Base-by-base conservation (phyloP, 1,284 basidiomycete genomes). In the Cryptococcus floricola region DNA sequence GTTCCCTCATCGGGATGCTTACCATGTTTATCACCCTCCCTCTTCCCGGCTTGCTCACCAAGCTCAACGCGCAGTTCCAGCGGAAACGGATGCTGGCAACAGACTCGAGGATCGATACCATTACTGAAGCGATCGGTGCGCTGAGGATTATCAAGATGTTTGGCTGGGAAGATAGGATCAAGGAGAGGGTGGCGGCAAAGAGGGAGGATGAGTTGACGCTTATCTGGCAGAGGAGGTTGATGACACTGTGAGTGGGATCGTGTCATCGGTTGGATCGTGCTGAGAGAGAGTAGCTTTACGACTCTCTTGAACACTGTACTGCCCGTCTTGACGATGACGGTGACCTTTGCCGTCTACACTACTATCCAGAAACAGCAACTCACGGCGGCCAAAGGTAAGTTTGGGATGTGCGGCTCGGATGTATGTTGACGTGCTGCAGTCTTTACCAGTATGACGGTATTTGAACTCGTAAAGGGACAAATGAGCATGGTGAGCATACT, bases 141-240 rank as follows among this genome's bases (percentile, higher is more conserved):
- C 47, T 62, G 27, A 58, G 84, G 27, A 85, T 85, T 80, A 77
- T 85, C 72, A 87, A 87, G 73, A 80, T 87, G 62, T 87, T 88
- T 62, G 86, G 82, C 9, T 86, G 85, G 85, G 84, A 85, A 65
- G 73, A 74, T 18, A 80, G 82, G 61, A 81, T 84, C 71, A 78
- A 81, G 54, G 72, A 78, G 23, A 77, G 80, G 50, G 77, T 86
- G 41, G 74, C 78, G 14, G 78, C 78, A n/a, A 82, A 81, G 60
- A 70, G 77, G 75, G 82, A 85, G 53, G 78, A 79, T 5, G 86
- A 88, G 71, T 71, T 88, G 13, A 59, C 62, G 0, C 80, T 72
- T 31, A 71, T 73, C 34, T 74, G 70, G 71, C 61, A 69, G 54
- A 58, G 72, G 43, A 61, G 73, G 52, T 45, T 75, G 23, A 62